phyloP scores from a whole-genome alignment of 2,329 filamentous ascomycete species.

The Trichoderma sp. region DNA sequence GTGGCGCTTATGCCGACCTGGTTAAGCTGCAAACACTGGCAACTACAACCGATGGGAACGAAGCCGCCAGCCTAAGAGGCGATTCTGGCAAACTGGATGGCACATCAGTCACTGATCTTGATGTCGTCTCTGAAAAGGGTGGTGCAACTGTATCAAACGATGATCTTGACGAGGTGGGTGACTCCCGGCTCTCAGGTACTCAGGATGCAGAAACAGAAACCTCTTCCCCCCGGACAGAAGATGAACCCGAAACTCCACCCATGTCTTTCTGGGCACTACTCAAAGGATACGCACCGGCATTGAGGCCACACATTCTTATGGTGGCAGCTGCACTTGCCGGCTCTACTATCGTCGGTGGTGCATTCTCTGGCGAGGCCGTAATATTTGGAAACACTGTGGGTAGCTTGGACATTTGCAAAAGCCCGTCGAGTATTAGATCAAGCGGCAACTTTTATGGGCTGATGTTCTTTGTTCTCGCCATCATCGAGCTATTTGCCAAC shows the following conservation, averaged over 20 bases:
- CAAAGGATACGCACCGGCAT: conserved; percentile 1
- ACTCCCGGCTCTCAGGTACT: neutral
- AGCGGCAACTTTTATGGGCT: conserved; percentile 44
- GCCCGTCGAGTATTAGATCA: conserved; percentile 32
- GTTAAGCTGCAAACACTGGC: conserved; percentile 33
- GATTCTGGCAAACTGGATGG: neutral
- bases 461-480: conserved; percentile 48
- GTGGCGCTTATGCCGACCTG: conserved; percentile 50
- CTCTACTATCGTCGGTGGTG: conserved; percentile 48
- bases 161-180: neutral
- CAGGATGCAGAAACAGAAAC: neutral
- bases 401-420: conserved; percentile 42
- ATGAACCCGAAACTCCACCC: neutral
- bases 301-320: conserved; percentile 29
- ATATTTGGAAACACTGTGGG: conserved; percentile 37
- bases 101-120: neutral
- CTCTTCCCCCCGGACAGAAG: neutral
- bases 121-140: neutral
- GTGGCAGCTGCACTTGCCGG: conserved; percentile 36
- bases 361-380: conserved; percentile 51
- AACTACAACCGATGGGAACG: neutral
- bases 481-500: conserved; percentile 48
- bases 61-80: neutral
- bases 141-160: neutral
- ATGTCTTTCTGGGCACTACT: neutral